Evolutionary conservation across 208 protist genomes (phyloP).

Genomic region (Acanthamoeba royreba): DNA sequence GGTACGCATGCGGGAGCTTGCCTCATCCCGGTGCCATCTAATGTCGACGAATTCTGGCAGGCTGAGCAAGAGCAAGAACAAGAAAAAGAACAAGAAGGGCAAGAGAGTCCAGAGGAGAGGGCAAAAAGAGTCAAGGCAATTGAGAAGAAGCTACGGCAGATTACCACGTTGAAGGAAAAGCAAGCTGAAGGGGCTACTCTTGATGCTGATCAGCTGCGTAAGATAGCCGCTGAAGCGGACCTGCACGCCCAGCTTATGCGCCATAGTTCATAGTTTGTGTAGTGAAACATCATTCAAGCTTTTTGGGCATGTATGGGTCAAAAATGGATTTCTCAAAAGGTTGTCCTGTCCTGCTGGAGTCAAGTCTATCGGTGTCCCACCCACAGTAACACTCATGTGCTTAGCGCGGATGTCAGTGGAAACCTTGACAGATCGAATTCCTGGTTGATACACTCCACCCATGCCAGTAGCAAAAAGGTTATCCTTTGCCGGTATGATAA

Average conservation of each 20-base stretch:
- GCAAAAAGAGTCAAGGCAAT: neutral
- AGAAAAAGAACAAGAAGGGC: neutral
- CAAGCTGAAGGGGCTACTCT: neutral
- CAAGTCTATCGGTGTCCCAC: too few relatives aligned
- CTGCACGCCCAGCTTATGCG: neutral
- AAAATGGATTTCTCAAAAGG: too few relatives aligned
- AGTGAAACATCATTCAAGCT: too few relatives aligned
- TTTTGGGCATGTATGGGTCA: too few relatives aligned
- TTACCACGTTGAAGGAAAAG: neutral
- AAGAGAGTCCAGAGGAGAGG: neutral
- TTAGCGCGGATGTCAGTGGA: too few relatives aligned
- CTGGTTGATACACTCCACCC: too few relatives aligned
- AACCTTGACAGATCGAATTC: too few relatives aligned
- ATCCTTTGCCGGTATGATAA: too few relatives aligned
- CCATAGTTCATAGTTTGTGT: too few relatives aligned
- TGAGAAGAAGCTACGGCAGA: constrained; percentile 28
- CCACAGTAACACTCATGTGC: too few relatives aligned
- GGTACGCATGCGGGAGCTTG: neutral
- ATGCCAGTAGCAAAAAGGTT: too few relatives aligned
- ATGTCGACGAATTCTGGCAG: neutral
- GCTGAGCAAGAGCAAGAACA: neutral
- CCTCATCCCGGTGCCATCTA: neutral
- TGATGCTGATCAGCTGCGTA: neutral
- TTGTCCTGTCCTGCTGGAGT: too few relatives aligned
- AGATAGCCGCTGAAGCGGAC: neutral